Evolutionary conservation across 768 basidiomycete genomes (phyloP), one percentile per base, ranked within the genome.

Genomic region (Daedaleopsis sinensis): DNA sequence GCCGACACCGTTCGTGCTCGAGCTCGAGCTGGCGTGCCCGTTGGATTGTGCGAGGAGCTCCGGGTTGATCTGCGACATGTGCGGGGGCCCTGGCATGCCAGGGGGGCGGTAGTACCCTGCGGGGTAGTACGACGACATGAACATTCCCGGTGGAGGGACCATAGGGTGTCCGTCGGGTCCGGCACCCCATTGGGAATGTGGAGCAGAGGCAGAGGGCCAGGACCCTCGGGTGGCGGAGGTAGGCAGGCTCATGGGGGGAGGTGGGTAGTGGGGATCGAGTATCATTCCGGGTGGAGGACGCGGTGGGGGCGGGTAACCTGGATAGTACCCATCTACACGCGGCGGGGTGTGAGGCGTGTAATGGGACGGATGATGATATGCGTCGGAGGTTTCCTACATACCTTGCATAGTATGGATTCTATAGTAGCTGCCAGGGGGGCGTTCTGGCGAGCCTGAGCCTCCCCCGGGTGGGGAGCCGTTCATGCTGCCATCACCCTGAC

Each of bases 351-450:
- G 51, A 12, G 39, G 43, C 13, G 18, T 42, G 12, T 37, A 19
- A 21, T 52, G 15, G 44, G 52, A 16, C 2, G 36, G 27, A 61
- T 50, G 23, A 56, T 50, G 42, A 62, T 27, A n/a, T 42, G 3
- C 3, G 13, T 42, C 11, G 18, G 18, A 10, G 18, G 39, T 42
- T 11, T 24, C 63, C 15, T 57, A 58, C 44, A 24, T 60, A 58
- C 61, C 58, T 52, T 47, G 42, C 54, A 80, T 78, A 21, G 86
- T 87, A 63, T 89, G 88, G 68, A 82, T 83, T 38, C 86, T 83
- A 69, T 90, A 90, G 71, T 90, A 88, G 64, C 82, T 84, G 19
- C 27, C 27, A 32, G 83, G 81, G n/a, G 74, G 68, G n/a, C 74
- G 72, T 0, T 70, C 65, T 11, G 75, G 69, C 49, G 84, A 76